Evolutionary conservation across 1,284 basidiomycete genomes (phyloP), one percentile per base, ranked within the genome.

Genomic region (Bjerkandera adusta): DNA sequence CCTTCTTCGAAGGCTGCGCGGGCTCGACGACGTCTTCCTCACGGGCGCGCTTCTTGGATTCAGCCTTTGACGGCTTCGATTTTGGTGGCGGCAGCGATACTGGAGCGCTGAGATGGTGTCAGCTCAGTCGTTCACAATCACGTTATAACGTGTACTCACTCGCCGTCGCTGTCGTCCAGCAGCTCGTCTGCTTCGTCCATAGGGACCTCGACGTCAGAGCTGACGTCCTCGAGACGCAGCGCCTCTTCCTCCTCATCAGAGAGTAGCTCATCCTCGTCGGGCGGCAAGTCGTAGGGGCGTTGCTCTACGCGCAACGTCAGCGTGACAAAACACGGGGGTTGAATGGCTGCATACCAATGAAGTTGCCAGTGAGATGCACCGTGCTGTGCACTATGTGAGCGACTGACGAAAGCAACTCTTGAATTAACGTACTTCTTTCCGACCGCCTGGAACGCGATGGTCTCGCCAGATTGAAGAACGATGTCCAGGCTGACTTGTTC

Each of bases 291-390:
- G 11, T 71, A 62, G 16, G 68, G 59, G 15, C 52, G 57, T 60
- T 83, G 79, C 54, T 78, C 80, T 83, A 42, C 37, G 25, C 21
- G 15, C 22, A 25, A 20, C 15, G 18, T n/a, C 38, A 20, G n/a
- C 11, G 10, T 13, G 29, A 27, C 13, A 1, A 27, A 30, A 43
- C 52, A 4, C 54, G 35, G 40, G 49, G 29, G n/a, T n/a, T n/a
- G n/a, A n/a, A 29, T 33, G 51, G 46, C 51, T 16, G 54, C 69
- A 45, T 67, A 89, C 82, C 79, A 59, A 96, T 83, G 72, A 93
- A 96, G 73, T 97, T 94, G 51, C 95, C 95, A 53, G 88, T 82
- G 47, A 98, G 69, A 68, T 95, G 85, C 51, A 97, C 77, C 43
- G 84, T 73, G 68, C 91, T 93, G 22, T 12, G 32, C 27, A 29